phyloP scores from a whole-genome alignment of 768 basidiomycete genomes.

The Mycena sanguinolenta region DNA sequence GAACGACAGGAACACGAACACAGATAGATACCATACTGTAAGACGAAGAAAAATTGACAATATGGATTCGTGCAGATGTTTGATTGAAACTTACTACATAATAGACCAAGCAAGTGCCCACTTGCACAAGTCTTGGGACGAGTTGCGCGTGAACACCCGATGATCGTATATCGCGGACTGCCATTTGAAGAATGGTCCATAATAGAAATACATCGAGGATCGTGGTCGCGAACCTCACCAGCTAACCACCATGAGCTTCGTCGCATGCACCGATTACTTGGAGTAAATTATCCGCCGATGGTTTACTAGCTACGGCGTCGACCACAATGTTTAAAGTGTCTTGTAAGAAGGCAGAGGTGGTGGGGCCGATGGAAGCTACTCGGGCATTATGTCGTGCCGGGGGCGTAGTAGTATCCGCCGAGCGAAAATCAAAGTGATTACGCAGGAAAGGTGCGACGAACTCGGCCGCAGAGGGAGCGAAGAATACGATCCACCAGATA shows the following conservation, averaged over 20 bases:
- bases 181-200: no score
- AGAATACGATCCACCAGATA: slow-evolving; percentile 80
- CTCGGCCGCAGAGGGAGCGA: slow-evolving; percentile 80
- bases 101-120: no score
- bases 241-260: not conserved
- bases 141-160: no score
- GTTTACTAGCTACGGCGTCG: slow-evolving; percentile 67
- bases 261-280: slow-evolving; percentile 41
- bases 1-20: slow-evolving; percentile 23
- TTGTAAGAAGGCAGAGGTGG: slow-evolving; percentile 66
- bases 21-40: no score
- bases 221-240: not conserved
- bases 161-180: no score
- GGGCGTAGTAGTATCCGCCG: not conserved
- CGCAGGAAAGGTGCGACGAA: slow-evolving; percentile 66
- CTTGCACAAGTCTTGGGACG: no score
- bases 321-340: slow-evolving; percentile 63
- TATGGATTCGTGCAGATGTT: no score
- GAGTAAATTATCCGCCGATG: slow-evolving; percentile 67
- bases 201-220: not conserved
- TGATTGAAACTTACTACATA: no score
- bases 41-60: no score
- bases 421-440: slow-evolving; percentile 57
- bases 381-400: slow-evolving; percentile 38
- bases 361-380: slow-evolving; percentile 78